Percentiles rank a stretch among this genome's conserved stretches.
Evolutionary conservation across 257 asterid genomes (phyloP).

Genomic region (Solanum pimpinellifolium): DNA sequence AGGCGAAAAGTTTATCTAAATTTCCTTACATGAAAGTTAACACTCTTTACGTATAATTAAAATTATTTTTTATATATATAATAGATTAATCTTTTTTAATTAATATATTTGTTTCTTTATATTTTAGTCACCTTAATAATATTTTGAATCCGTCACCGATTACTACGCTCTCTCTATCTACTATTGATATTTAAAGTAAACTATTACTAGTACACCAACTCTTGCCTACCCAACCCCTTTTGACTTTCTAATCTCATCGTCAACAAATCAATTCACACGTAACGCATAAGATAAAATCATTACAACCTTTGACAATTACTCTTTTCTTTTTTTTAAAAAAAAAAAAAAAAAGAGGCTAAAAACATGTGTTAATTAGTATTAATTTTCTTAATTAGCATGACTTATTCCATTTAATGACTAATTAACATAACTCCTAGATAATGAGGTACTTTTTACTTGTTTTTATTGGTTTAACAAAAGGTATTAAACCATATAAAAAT

Average conservation of each 20-base stretch:
- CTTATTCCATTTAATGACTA: background rate
- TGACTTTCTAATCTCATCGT: background rate
- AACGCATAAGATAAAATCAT: conserved; percentile 3
- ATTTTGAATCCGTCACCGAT: accelerated
- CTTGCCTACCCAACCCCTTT: background rate
- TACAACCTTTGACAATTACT: background rate
- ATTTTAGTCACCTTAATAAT: background rate
- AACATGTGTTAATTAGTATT: background rate
- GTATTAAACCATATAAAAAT: background rate
- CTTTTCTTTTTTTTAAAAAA: no score
- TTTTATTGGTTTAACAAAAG: background rate
- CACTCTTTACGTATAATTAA: accelerated
- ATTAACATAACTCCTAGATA: background rate
- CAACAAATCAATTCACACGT: conserved; percentile 1
- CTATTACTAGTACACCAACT: background rate
- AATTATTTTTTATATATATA: background rate
- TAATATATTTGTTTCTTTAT: no score
- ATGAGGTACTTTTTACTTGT: background rate
- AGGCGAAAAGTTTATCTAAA: background rate
- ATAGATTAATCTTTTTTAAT: background rate
- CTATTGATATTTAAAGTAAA: background rate
- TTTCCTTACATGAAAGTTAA: background rate
- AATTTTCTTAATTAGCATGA: background rate
- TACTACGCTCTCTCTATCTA: background rate
- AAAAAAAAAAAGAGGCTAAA: background rate